Evolutionary conservation across 352 stramenopile genomes (phyloP).

Genomic region (Phytophthora chlamydospora): DNA sequence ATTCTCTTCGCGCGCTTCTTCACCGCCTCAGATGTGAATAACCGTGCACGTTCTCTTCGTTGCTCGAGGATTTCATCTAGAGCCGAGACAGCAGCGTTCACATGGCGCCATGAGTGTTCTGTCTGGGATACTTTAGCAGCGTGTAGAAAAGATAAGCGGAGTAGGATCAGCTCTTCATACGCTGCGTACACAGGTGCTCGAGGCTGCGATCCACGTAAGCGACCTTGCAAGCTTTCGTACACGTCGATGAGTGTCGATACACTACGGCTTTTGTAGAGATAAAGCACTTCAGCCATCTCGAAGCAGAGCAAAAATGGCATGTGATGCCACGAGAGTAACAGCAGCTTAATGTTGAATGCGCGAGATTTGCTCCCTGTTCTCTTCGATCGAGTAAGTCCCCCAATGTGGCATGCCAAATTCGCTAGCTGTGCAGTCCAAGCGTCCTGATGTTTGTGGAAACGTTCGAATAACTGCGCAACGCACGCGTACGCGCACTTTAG

Average conservation of each 20-base stretch:
- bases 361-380: background rate
- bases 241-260: constrained; percentile 42
- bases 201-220: constrained; percentile 43
- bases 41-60: constrained; percentile 14
- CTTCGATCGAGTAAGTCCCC: constrained; percentile 2
- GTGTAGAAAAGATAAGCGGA: constrained; percentile 64
- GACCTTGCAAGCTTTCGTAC: constrained; percentile 63
- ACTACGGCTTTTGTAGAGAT: constrained; percentile 38
- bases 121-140: constrained; percentile 29
- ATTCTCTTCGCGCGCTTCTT: constrained; percentile 35
- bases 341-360: constrained; percentile 29
- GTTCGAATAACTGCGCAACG: constrained; percentile 42
- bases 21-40: background rate
- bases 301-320: constrained; percentile 70
- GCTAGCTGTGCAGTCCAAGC: constrained; percentile 11
- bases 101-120: constrained; percentile 21
- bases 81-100: constrained; percentile 27
- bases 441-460: constrained; percentile 35
- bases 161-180: constrained; percentile 61
- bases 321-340: constrained; percentile 61
- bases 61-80: constrained; percentile 44
- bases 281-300: constrained; percentile 66
- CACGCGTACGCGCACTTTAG: constrained; percentile 38
- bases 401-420: constrained; percentile 16
- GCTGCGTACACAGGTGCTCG: constrained; percentile 35